Base-by-base conservation (phyloP, 176 grass and related monocot genomes). In the Carex cristatella region DNA sequence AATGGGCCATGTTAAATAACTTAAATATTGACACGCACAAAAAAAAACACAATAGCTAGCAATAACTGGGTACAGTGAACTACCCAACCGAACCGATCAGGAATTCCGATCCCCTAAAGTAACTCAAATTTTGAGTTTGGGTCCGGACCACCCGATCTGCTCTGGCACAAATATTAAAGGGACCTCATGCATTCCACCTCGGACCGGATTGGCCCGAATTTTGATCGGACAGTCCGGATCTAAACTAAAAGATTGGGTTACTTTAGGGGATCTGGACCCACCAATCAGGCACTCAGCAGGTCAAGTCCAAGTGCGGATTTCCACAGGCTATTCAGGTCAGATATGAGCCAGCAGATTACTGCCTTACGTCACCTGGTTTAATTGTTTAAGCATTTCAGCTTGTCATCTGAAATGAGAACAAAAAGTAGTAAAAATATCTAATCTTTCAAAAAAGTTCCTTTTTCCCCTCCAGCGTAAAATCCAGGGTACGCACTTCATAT, bases 1-100 rank as follows among this genome's bases (percentile, higher is more conserved):
- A 23, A 86, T 33, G 12, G 67, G 28, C 7, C 12, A 30, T 18
- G 74, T 89, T 64, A 81, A 87, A 84, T 87, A 79, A 86, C 40
- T 84, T 28, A 15, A 79, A 63, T 76, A 28, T 15, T 78, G 18
- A 86, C 78, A 46, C 42, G 8, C 42, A 46, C 70, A 7, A 86
- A 82, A 3, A 51, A 77, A 86, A 84, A 13, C 73, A 67, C 40
- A 89, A 7, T 49, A 23, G 16, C 69, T 73, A 7, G 9, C 3
- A 73, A 73, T 23, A 49, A 46, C 42, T 73, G 23, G 27, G n/a
- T 13, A 77, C 27, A 16, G 13, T 18, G 49, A 78, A 78, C 15
- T 46, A 16, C 35, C 68, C 38, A 16, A 71, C 37, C 16, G 4
- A 40, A 40, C 38, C 3, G 4, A 40, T 40, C 38, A 40, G 38